Percentiles rank a stretch among this genome's conserved stretches.
Conservation (phyloP, 805 yeast species). For the Debaryomyces castellii region DNA sequence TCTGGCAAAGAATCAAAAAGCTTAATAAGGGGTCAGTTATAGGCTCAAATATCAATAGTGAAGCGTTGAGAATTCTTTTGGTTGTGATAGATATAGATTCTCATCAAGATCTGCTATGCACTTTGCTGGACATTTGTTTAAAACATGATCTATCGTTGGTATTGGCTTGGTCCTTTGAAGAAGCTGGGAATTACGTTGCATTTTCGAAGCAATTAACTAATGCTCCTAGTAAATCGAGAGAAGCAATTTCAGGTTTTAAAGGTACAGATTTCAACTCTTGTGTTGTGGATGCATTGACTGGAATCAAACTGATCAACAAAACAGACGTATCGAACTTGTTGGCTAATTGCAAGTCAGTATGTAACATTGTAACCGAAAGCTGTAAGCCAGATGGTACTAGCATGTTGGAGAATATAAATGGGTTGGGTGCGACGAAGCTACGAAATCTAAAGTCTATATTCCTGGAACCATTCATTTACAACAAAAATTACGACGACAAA, state of each 20-base stretch:
- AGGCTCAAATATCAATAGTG: constrained; percentile 31
- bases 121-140: constrained; percentile 47
- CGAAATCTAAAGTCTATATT: constrained; percentile 39
- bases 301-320: constrained; percentile 48
- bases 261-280: constrained; percentile 45
- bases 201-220: constrained; percentile 37
- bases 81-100: constrained; percentile 67
- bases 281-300: constrained; percentile 45
- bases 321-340: constrained; percentile 53
- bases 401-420: constrained; percentile 32
- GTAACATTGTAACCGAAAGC: constrained; percentile 36
- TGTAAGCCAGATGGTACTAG: constrained; percentile 21
- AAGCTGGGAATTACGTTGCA: constrained; percentile 44
- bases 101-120: constrained; percentile 48
- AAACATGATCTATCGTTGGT: constrained; percentile 50
- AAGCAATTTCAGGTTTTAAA: constrained; percentile 41
- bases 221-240: constrained; percentile 26
- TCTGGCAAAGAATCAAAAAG: constrained; percentile 53
- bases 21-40: constrained; percentile 32
- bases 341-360: constrained; percentile 47
- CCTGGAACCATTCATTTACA: constrained; percentile 51
- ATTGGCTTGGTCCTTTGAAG: constrained; percentile 53
- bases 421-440: constrained; percentile 50
- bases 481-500: constrained; percentile 28
- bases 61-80: constrained; percentile 52